A percentile compares a stretch with the other conserved stretches of the same genome.
phyloP scores from a whole-genome alignment of 108 stramenopile species.

The Epithemia pelagica region DNA sequence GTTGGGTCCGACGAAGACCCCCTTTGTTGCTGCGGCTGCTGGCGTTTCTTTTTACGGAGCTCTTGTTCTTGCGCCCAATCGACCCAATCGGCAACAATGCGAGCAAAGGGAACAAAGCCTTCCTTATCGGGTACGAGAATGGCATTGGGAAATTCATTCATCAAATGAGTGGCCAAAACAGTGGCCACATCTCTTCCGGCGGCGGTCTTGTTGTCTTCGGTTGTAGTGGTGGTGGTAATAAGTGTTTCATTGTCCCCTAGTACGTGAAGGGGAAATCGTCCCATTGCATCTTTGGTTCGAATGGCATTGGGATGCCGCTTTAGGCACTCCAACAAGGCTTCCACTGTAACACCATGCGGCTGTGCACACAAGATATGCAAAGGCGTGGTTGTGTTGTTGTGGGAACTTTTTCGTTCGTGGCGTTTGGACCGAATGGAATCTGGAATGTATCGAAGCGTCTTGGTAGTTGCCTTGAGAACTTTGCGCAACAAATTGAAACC shows the following conservation, averaged over 20 bases:
- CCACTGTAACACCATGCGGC: slow-evolving; percentile 1
- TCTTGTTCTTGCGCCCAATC: background rate
- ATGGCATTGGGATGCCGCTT: background rate
- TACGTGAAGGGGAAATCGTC: slow-evolving; percentile 13
- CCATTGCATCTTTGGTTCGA: background rate
- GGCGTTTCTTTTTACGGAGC: background rate
- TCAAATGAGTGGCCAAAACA: background rate
- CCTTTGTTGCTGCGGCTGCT: background rate
- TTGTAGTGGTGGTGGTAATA: background rate
- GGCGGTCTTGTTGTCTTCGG: background rate
- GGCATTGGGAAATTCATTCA: slow-evolving; percentile 2
- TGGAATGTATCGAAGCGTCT: background rate
- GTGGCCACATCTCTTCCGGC: background rate
- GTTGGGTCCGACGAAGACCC: background rate
- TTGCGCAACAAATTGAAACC: too few species aligned
- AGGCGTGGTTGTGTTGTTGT: background rate
- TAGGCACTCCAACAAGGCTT: background rate
- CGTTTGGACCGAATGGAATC: background rate
- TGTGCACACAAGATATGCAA: slow-evolving; percentile 1
- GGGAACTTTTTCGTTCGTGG: background rate
- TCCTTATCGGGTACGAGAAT: background rate
- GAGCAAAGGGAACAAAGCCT: slow-evolving; percentile 1
- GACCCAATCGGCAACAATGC: slow-evolving; percentile 15
- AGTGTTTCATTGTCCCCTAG: slow-evolving; percentile 9
- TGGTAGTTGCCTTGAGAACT: background rate